A percentile compares a stretch with the other conserved stretches of the same genome.
phyloP scores from a whole-genome alignment of 202 grass and related monocot genomes.

The Cymbopogon flexuosus region DNA sequence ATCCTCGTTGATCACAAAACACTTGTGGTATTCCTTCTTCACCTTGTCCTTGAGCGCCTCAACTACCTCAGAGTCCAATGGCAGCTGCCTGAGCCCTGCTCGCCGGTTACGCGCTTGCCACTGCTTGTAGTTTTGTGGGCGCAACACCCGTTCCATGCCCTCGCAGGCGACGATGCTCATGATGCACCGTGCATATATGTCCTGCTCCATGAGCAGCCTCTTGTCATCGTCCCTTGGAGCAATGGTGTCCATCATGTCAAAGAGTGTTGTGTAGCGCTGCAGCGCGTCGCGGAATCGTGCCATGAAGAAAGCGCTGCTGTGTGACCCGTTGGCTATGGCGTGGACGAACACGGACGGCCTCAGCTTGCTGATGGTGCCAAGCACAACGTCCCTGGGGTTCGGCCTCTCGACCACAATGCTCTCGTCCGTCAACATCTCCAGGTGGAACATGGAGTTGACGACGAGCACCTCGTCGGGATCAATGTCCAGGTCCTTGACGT shows the following conservation, averaged over 20 bases:
- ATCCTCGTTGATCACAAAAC: conserved; percentile 60
- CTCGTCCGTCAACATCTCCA: conserved; percentile 48
- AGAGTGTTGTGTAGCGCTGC: conserved; percentile 44
- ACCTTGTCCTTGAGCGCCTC: conserved; percentile 40
- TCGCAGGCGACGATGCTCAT: conserved; percentile 69
- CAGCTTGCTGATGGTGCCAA: conserved; percentile 52
- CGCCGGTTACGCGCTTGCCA: conserved; percentile 48
- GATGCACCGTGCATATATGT: conserved; percentile 32
- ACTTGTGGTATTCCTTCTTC: conserved; percentile 48
- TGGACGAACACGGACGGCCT: conserved; percentile 45
- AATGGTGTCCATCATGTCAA: conserved; percentile 61
- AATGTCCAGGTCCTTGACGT: conserved; percentile 37
- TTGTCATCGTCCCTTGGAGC: conserved; percentile 34
- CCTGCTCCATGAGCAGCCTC: conserved; percentile 44
- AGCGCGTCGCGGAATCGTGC: conserved; percentile 71
- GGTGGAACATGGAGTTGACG: conserved; percentile 30
- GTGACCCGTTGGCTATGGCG: conserved; percentile 39
- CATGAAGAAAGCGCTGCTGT: conserved; percentile 48
- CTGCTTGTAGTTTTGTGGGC: conserved; percentile 69
- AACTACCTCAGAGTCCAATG: conserved; percentile 24
- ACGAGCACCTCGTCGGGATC: conserved; percentile 52
- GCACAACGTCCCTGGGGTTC: conserved; percentile 53
- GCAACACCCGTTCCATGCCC: conserved; percentile 54
- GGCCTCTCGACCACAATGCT: conserved; percentile 33
- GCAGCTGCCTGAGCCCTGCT: conserved; percentile 56